A percentile compares a stretch with the other conserved stretches of the same genome.
phyloP scores from a whole-genome alignment of 169 alveolate genomes.

The Plasmodium knowlesi region DNA sequence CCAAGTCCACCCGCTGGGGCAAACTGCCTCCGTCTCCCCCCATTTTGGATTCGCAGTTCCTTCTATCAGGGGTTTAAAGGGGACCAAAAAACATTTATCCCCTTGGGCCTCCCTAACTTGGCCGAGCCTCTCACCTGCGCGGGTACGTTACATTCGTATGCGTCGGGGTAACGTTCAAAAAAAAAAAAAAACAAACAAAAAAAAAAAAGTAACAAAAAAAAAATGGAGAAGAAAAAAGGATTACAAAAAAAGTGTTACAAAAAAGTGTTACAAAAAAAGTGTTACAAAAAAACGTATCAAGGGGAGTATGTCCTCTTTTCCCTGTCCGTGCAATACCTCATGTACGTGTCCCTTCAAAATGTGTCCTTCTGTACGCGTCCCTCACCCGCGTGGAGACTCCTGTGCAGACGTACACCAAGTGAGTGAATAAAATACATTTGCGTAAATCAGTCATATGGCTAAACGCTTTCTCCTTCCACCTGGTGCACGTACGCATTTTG shows the following conservation, averaged over 20 bases:
- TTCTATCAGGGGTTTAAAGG: neutral
- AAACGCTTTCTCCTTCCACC: neutral
- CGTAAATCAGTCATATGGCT: neutral
- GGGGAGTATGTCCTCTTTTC: neutral
- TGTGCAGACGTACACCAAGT: neutral
- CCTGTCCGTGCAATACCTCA: neutral
- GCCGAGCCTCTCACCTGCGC: neutral
- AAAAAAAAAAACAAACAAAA: too few species aligned
- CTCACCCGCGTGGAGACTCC: neutral
- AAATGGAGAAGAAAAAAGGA: neutral
- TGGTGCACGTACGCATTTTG: neutral
- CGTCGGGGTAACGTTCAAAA: neutral
- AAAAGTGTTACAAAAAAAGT: neutral
- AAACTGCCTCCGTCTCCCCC: conserved; percentile 76
- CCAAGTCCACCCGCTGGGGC: conserved; percentile 70
- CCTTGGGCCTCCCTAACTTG: neutral
- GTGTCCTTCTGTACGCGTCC: neutral
- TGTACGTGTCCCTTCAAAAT: neutral
- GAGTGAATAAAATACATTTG: neutral
- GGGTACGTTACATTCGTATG: neutral
- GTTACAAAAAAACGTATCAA: neutral
- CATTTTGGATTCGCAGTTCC: conserved; percentile 2
- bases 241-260: neutral
- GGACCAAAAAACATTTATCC: neutral
- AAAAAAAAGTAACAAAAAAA: neutral